These are phyloP conservation scores for Syncephalastrum racemosum DNA, from an alignment of 371 early-diverging fungal species.

Conservation along the genomic window DNA sequence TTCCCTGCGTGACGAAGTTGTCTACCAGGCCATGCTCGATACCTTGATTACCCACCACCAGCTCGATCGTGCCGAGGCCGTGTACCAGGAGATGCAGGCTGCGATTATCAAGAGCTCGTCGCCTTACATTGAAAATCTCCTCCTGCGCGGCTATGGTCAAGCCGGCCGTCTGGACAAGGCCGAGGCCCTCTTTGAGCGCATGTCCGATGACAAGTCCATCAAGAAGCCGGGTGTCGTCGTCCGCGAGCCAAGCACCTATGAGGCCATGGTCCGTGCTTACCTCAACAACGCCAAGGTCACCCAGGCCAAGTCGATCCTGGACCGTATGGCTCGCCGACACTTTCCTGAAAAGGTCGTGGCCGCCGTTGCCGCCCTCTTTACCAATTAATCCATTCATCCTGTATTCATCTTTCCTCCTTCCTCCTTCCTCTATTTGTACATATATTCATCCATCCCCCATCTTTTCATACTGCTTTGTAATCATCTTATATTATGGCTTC, in stretches of 20 bases:
- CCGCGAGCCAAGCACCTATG: constrained; percentile 65
- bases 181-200: constrained; percentile 51
- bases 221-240: constrained; percentile 12
- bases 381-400: background rate
- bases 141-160: constrained; percentile 62
- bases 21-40: constrained; percentile 63
- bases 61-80: constrained; percentile 43
- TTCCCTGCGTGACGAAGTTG: constrained; percentile 23
- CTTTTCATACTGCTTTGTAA: no score
- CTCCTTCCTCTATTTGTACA: background rate
- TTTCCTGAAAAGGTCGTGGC: constrained; percentile 50
- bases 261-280: constrained; percentile 62
- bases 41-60: constrained; percentile 47
- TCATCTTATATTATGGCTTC: no score
- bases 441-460: no score
- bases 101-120: constrained; percentile 39
- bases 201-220: constrained; percentile 49
- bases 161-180: constrained; percentile 44
- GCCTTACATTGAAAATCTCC: constrained; percentile 62
- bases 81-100: constrained; percentile 38
- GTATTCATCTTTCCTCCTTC: background rate
- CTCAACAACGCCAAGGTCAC: constrained; percentile 43
- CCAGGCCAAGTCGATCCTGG: constrained; percentile 42
- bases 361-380: constrained; percentile 33
- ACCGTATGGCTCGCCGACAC: constrained; percentile 41